Base-by-base conservation (phyloP, 2,329 filamentous ascomycete species). In the Clarireedia sp. region DNA sequence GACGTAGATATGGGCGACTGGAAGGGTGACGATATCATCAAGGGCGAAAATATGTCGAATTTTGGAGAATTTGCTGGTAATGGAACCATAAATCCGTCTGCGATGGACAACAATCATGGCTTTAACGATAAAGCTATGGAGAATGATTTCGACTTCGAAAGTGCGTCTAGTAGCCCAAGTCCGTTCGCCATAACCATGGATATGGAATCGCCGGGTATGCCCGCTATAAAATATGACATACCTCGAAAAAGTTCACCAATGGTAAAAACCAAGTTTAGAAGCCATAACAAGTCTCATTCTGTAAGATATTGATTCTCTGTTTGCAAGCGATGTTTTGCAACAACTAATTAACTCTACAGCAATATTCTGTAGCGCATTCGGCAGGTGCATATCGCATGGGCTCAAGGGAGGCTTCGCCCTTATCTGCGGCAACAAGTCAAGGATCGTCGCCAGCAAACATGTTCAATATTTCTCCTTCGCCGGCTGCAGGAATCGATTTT, bases 151-250 rank as follows among this genome's bases (percentile, higher is more conserved):
- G 78, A 82, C 60, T 83, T 85, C 64, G 76, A 78, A 16, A 81
- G 79, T 62, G 77, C 77, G 8, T 77, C 79, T 2, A 81, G 76
- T 61, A 85, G 80, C 58, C 80, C 82, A 5, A 75, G 73, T 55
- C 71, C 70, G 8, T 64, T 66, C 52, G 62, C 57, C 43, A 53
- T 57, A 46, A 48, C 57, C 12, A 54, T 62, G 33, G 61, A 72
- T 54, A 73, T 76, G 60, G 70, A 73, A 8, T 78, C 74, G 21
- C 66, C 66, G 40, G 66, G 65, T 6, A 76, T 75, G 71, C 69
- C 72, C 33, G 70, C 64, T 26, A 70, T 72, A 58, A 71, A 74
- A 57, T 66, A 70, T 2, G 67, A 70, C 49, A 68, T 60, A 14
- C 61, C 63, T n/a, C 43, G 48, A 26, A 67, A 59, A 55, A 59